These are phyloP conservation scores for Trametes villosa DNA, from an alignment of 768 basidiomycete genomes.

Conservation along the genomic window DNA sequence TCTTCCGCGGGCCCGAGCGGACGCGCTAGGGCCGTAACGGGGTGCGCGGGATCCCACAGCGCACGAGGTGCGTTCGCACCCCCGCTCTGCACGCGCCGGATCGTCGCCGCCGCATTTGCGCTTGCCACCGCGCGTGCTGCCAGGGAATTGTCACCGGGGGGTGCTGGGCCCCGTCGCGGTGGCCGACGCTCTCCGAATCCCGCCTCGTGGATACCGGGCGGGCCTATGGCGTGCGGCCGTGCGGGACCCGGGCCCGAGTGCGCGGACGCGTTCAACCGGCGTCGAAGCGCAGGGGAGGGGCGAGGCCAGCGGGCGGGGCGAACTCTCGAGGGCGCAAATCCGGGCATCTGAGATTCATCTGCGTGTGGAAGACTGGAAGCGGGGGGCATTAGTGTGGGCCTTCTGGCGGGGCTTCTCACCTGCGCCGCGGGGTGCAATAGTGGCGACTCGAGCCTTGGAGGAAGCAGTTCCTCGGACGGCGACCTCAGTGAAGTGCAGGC, in stretches of 20 bases:
- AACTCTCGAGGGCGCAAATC: not conserved
- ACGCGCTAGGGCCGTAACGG: not conserved
- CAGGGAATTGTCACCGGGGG: not conserved
- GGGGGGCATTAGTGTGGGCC: no score
- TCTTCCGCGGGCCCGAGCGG: no score
- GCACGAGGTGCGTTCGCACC: not conserved
- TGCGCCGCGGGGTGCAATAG: no score
- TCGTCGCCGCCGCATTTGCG: not conserved
- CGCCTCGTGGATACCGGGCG: slow-evolving; percentile 6
- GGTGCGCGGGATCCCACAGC: not conserved
- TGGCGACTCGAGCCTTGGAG: no score
- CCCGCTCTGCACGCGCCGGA: slow-evolving; percentile 6
- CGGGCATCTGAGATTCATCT: slow-evolving; percentile 1
- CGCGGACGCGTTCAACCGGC: not conserved
- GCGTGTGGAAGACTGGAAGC: no score
- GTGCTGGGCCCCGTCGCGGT: no score
- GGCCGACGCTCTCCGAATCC: not conserved
- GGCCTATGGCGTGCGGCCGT: not conserved
- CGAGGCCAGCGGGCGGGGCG: no score
- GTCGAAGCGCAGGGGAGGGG: not conserved
- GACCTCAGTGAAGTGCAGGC: no score
- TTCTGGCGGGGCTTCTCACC: no score
- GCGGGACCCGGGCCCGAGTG: not conserved
- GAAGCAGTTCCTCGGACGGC: no score
- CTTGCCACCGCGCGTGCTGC: not conserved